phyloP scores from a whole-genome alignment of 2,329 filamentous ascomycete species.

The Monilinia polystroma region DNA sequence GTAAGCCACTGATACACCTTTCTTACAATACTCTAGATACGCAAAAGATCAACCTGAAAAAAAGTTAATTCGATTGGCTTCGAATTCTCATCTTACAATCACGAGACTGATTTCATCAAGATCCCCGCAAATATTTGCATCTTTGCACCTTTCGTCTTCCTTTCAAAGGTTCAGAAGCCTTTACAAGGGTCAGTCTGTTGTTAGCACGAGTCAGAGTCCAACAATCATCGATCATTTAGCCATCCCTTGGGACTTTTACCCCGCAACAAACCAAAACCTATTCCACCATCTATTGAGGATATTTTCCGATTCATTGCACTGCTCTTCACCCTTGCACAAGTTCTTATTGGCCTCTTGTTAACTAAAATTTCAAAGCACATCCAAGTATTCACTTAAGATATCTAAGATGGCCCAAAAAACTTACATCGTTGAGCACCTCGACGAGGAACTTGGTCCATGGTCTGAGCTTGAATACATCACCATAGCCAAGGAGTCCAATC shows the following conservation, averaged over 20 bases:
- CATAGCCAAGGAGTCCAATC: slow-evolving; percentile 78
- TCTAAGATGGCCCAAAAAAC: slow-evolving; percentile 57
- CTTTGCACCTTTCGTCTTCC: neutral
- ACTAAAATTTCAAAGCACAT: slow-evolving; percentile 8
- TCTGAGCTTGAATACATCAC: slow-evolving; percentile 88
- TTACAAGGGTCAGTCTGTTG: slow-evolving; percentile 11
- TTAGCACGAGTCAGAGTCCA: slow-evolving; percentile 31
- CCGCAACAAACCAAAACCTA: slow-evolving; percentile 29
- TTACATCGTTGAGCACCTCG: slow-evolving; percentile 95
- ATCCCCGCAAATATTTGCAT: slow-evolving; percentile 15
- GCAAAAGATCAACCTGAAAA: slow-evolving; percentile 18
- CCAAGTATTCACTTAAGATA: slow-evolving; percentile 9
- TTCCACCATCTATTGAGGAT: slow-evolving; percentile 18
- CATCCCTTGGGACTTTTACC: slow-evolving; percentile 28
- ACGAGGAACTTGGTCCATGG: slow-evolving; percentile 91
- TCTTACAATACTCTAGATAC: neutral
- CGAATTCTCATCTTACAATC: slow-evolving; percentile 4
- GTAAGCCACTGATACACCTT: neutral
- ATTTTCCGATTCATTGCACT: slow-evolving; percentile 29
- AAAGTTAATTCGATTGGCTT: slow-evolving; percentile 14
- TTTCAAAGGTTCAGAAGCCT: neutral
- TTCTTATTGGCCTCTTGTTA: slow-evolving; percentile 15
- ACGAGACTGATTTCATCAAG: slow-evolving; percentile 16
- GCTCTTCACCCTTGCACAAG: slow-evolving; percentile 14
- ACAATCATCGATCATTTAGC: slow-evolving; percentile 18